Conservation (phyloP, 1,139 yeast genomes). For the Chernovozyma sophiae-reginae region DNA sequence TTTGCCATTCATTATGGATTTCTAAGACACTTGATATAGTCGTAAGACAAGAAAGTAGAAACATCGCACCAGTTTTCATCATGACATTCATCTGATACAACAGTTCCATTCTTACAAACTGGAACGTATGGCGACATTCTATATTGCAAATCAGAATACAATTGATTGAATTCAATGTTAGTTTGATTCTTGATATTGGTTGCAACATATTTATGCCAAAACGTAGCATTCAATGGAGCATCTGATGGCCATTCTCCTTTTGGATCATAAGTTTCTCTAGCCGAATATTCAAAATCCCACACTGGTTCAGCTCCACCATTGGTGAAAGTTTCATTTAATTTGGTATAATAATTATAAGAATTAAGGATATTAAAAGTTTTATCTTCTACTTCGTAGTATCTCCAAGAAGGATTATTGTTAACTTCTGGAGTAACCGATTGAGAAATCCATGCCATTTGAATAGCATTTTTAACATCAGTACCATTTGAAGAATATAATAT, state of each 20-base stretch:
- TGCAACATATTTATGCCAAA: constrained; percentile 48
- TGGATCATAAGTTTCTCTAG: constrained; percentile 48
- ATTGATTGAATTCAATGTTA: constrained; percentile 40
- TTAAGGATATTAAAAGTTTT: constrained; percentile 60
- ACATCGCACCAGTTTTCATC: constrained; percentile 42
- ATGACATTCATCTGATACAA: constrained; percentile 32
- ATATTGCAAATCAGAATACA: constrained; percentile 43
- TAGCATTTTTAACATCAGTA: constrained; percentile 37
- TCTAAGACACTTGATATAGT: constrained; percentile 13
- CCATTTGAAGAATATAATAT: constrained; percentile 46
- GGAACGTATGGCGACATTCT: constrained; percentile 52
- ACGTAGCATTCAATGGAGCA: constrained; percentile 55
- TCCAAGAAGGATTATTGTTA: constrained; percentile 64
- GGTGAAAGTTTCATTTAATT: constrained; percentile 48
- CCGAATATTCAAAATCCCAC: constrained; percentile 54
- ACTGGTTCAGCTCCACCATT: constrained; percentile 47
- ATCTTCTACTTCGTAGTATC: constrained; percentile 66
- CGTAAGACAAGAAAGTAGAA: constrained; percentile 17
- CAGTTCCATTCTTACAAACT: constrained; percentile 34
- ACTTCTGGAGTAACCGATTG: constrained; percentile 64
- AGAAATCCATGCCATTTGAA: constrained; percentile 60
- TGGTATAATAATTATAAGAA: constrained; percentile 52
- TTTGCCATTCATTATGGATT: background rate
- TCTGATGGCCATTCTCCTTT: constrained; percentile 44
- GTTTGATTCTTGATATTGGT: constrained; percentile 28